Evolutionary conservation across 2,329 filamentous ascomycete species (phyloP), one percentile per base, ranked within the genome.

Genomic region (Aspergillus fumigatus): DNA sequence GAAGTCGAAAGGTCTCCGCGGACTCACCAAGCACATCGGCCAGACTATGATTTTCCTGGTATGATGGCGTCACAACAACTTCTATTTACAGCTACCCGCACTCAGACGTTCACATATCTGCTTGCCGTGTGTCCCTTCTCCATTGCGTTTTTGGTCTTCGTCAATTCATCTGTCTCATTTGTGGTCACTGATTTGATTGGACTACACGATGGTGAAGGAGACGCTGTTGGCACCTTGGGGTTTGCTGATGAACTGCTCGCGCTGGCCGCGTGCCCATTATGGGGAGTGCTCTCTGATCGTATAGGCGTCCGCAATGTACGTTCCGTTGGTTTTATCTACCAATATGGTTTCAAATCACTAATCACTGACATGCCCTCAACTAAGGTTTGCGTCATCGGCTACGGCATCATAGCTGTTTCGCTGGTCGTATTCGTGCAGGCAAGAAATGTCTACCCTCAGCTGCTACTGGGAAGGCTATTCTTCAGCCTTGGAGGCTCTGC

Each of bases 401-500:
- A 97, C 71, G 75, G 82, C 25, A 84, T 97, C 63, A 88, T 97
- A 54, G 92, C 88, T 0, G 61, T 92, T 11, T 84, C 90, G 21
- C 76, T 99, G 58, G 83, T 88, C 48, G 72, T 92, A 14, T 90
- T 96, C 67, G 92, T 97, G 26, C 90, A 95, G 79, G 90, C 90
- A 27, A 82, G 79, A 64, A 91, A 92, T 74, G 85, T 97, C 8
- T 97, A 96, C 74, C 93, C 94, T 9, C 88, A 96, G 71, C 79
- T 99, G 63, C 78, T 97, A 54, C 77, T 97, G 45, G 92, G 89
- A 54, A 83, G 94, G 62, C 79, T 97, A 51, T 79, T 95, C 54
- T 99, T 99, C 75, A 94, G 92, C 63, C 66, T 97, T 19, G 94
- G 94, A 25, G 94, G 90, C 21, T 92, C 92, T n/a, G 94, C 93